Evolutionary conservation across 345 rosid genomes (phyloP), one percentile per base, ranked within the genome.

Genomic region (rapeseed (Brassica napus)): DNA sequence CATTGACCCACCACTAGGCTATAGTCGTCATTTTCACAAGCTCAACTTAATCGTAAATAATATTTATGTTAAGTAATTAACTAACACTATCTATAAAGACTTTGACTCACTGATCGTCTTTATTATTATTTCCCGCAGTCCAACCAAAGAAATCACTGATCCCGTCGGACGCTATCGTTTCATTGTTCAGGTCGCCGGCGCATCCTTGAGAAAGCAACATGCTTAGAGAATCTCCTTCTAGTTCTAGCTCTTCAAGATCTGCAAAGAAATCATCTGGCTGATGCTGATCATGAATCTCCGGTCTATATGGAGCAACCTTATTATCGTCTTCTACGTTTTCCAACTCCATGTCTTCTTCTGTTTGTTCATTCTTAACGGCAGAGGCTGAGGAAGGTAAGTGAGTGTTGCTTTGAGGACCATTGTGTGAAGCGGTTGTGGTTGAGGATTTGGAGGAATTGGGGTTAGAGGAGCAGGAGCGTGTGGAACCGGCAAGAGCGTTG

Each of bases 401-500:
- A 62, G 69, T 69, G 12, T 69, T 76, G 57, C 58, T 75, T n/a
- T 32, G 76, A 42, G 69, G 59, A 68, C 39, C 11, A 37, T 60
- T 74, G 7, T 55, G 49, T 62, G 87, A 76, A 49, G 79, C 62
- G 63, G 71, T 49, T 49, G 18, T 1, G 57, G 57, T 49, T 49
- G 57, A 14, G 7, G 57, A 28, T 74, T 69, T 80, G 37, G 72
- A 69, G 23, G 69, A 37, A 75, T 23, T 15, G 15, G 76, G 76
- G 63, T 75, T 75, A 14, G 83, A 75, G 55, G 70, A 31, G 57
- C 18, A 49, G 26, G 82, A 67, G 18, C 94, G 85, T 31, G 92
- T 84, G 24, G 92, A 92, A 28, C 97, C 97, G 1, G 94, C 94
- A 0, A 92, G 86, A 14, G 94, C 93, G 62, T 90, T 92, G 71